A percentile compares a stretch with the other conserved stretches of the same genome.
Evolutionary conservation across 768 basidiomycete genomes (phyloP).

Genomic region (Russula olivacea): DNA sequence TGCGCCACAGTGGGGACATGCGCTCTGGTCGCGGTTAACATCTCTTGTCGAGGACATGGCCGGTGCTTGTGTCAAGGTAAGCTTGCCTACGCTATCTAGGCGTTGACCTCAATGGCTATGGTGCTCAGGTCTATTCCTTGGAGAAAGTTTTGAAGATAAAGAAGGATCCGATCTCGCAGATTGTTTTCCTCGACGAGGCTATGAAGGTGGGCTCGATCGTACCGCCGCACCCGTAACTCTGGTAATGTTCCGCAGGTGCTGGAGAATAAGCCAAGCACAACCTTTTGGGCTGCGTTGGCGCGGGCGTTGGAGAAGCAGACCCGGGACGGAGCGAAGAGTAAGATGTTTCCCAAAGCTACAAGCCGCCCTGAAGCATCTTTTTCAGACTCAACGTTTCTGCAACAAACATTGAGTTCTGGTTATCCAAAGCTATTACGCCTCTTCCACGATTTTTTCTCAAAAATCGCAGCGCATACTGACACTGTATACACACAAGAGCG

Average conservation of each 20-base stretch:
- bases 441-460: slow-evolving; percentile 96
- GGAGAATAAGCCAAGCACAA: slow-evolving; percentile 86
- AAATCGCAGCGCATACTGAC: slow-evolving; percentile 93
- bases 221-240: neutral
- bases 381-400: slow-evolving; percentile 83
- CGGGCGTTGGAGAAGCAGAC: slow-evolving; percentile 77
- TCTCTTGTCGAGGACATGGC: slow-evolving; percentile 83
- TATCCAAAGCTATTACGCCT: slow-evolving; percentile 85
- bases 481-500: slow-evolving; percentile 78
- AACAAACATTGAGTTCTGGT: slow-evolving; percentile 79
- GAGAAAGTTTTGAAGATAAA: slow-evolving; percentile 92
- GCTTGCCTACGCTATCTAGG: neutral
- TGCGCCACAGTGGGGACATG: slow-evolving; percentile 78
- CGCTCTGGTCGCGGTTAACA: slow-evolving; percentile 78
- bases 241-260: slow-evolving; percentile 45
- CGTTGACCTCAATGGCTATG: neutral
- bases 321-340: slow-evolving; percentile 76
- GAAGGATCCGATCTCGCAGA: slow-evolving; percentile 70
- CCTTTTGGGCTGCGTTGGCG: slow-evolving; percentile 84
- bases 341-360: slow-evolving; percentile 10
- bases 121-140: slow-evolving; percentile 76
- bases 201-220: slow-evolving; percentile 64
- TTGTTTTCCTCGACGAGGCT: slow-evolving; percentile 84
- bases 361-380: neutral
- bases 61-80: slow-evolving; percentile 83